Conservation (phyloP, 2,329 filamentous ascomycete genomes). For the Claviceps fusiformis region DNA sequence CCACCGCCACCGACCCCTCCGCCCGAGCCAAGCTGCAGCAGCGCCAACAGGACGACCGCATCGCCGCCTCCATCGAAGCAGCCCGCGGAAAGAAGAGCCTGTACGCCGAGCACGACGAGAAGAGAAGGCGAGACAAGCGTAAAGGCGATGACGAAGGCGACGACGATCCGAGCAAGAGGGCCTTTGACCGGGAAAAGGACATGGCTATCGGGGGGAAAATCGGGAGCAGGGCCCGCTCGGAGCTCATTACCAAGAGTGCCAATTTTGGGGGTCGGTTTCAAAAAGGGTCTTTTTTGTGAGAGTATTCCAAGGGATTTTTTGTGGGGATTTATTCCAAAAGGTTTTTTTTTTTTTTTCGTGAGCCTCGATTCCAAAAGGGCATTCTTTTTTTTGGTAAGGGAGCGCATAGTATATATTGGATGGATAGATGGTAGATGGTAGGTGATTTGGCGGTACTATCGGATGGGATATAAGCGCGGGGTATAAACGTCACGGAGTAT, state of each 20-base stretch:
- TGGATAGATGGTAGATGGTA: no score
- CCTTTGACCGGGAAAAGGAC: constrained; percentile 87
- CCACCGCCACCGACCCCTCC: constrained; percentile 25
- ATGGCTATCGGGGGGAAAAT: constrained; percentile 67
- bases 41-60: constrained; percentile 32
- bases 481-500: no score
- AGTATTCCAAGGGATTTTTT: no score
- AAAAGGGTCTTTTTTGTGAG: constrained; percentile 52
- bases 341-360: no score
- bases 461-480: no score
- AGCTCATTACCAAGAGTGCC: constrained; percentile 65
- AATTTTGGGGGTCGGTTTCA: constrained; percentile 75
- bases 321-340: no score
- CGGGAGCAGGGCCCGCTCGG: constrained; percentile 57
- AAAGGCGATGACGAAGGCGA: constrained; percentile 61
- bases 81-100: constrained; percentile 43
- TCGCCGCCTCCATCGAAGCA: constrained; percentile 37
- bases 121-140: constrained; percentile 25
- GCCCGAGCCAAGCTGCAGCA: constrained; percentile 38
- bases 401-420: no score
- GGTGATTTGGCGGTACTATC: no score
- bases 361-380: no score
- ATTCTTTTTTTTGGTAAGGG: no score
- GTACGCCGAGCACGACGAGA: constrained; percentile 40
- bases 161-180: constrained; percentile 80